Evolutionary conservation across 169 alveolate genomes (phyloP), one percentile per base, ranked within the genome.

Genomic region (Plasmodium billcollinsi): DNA sequence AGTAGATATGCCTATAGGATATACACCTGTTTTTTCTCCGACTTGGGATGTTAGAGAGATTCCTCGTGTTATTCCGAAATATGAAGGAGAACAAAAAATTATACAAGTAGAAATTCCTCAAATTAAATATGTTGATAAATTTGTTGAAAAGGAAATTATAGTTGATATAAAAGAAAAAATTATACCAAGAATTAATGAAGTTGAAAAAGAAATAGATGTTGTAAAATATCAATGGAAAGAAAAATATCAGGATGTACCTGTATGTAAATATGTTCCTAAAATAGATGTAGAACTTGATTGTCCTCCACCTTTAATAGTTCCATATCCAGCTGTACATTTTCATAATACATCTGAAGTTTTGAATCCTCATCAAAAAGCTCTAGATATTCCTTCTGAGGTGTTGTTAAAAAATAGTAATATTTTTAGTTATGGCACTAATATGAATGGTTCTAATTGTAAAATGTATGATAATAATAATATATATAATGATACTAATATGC

Each of bases 11-110:
- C 95, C 93, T 39, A 95, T 95, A 29, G 97, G 97, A 70, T 95
- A 94, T 71, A 92, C 95, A 21, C 97, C 97, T n/a, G 90, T 94
- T 65, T 95, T 88, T 56, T 93, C 95, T 7, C 97, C 97, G 26
- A 93, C 89, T 39, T 95, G 97, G 97, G 97, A 95, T 75, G 93
- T 95, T 45, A 92, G 97, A 63, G 97, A 95, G 88, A 95, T 95
- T 50, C 97, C 97, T 18, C 88, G 95, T 49, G 95, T 94, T 7
- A 95, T 95, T 20, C 97, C 97, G 52, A 95, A 95, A 88, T 95
- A 94, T 89, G 96, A 94, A 76, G 97, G 97, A 33, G 96, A 95
- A 90, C 97, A 95, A 70, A 90, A 94, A 56, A 92, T 95, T 9
- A 92, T 95, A 76, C 94, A 95, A 90, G 94, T 95, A 26, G 97